Percentiles rank a stretch among this genome's conserved stretches.
These are phyloP conservation scores for Picochlorum costavermella DNA, from an alignment of 139 green algal species.

Conservation along the genomic window DNA sequence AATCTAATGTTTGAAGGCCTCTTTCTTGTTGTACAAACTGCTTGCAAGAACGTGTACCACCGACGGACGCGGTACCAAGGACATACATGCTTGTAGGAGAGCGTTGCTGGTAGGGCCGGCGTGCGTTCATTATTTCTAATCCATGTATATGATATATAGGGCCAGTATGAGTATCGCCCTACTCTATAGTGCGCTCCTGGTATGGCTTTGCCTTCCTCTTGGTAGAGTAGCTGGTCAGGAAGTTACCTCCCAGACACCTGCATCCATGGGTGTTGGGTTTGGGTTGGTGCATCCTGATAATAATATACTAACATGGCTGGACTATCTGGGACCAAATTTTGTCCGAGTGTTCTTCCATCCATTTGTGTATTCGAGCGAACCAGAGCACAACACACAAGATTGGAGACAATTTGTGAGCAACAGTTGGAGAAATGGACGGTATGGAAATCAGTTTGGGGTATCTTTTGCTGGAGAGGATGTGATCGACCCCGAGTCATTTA, in stretches of 20 bases:
- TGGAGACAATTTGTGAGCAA: conserved; percentile 1
- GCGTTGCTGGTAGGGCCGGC: too few species aligned
- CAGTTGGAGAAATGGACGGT: neutral
- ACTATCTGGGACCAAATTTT: neutral
- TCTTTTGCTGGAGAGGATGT: neutral
- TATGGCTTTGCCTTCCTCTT: too few species aligned
- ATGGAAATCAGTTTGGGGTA: neutral
- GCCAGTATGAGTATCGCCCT: too few species aligned
- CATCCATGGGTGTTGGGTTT: neutral
- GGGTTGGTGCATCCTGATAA: neutral
- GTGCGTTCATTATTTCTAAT: too few species aligned
- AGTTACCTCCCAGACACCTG: neutral
- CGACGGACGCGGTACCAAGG: too few species aligned
- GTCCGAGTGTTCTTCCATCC: neutral
- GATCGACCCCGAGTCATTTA: neutral
- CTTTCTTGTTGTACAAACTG: too few species aligned
- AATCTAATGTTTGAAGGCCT: too few species aligned
- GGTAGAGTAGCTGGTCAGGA: too few species aligned
- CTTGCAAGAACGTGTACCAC: too few species aligned
- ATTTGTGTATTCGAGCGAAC: neutral
- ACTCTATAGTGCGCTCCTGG: too few species aligned
- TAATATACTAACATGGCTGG: neutral
- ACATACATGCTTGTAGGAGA: too few species aligned
- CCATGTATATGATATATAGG: too few species aligned
- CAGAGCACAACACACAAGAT: neutral